A percentile compares a stretch with the other conserved stretches of the same genome.
These are phyloP conservation scores for Penicillium tannophilum DNA, from an alignment of 495 filamentous ascomycete species.

Conservation along the genomic window DNA sequence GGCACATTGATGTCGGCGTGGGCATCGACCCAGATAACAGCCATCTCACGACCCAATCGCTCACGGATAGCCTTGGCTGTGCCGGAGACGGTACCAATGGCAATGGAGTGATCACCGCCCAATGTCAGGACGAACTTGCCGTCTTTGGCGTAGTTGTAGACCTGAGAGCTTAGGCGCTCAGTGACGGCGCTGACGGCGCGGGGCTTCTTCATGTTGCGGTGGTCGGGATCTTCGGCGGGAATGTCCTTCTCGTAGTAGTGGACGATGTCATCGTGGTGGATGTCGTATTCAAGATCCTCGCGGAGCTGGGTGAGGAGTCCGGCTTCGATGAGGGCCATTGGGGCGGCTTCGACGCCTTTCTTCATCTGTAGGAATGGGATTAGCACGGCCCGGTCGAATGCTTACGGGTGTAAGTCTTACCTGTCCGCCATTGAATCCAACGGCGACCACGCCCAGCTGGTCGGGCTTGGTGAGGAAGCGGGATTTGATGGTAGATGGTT, in stretches of 20 bases:
- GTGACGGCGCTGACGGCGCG: constrained; percentile 89
- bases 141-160: constrained; percentile 81
- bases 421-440: constrained; percentile 97
- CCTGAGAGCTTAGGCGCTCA: constrained; percentile 73
- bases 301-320: constrained; percentile 83
- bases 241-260: constrained; percentile 80
- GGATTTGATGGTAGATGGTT: constrained; percentile 72
- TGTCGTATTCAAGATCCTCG: constrained; percentile 82
- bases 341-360: constrained; percentile 88
- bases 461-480: constrained; percentile 78
- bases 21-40: constrained; percentile 98
- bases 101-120: constrained; percentile 95
- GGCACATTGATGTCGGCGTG: constrained; percentile 98
- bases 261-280: constrained; percentile 81
- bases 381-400: neutral
- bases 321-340: constrained; percentile 84
- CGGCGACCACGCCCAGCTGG: constrained; percentile 89
- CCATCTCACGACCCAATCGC: constrained; percentile 76
- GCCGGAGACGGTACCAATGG: constrained; percentile 88
- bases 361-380: constrained; percentile 63
- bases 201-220: constrained; percentile 92
- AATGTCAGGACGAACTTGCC: constrained; percentile 91
- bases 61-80: constrained; percentile 83
- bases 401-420: constrained; percentile 43
- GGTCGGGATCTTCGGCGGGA: constrained; percentile 65